Conservation (phyloP, 1,139 yeast genomes). For the Saccharomyces hybrid region DNA sequence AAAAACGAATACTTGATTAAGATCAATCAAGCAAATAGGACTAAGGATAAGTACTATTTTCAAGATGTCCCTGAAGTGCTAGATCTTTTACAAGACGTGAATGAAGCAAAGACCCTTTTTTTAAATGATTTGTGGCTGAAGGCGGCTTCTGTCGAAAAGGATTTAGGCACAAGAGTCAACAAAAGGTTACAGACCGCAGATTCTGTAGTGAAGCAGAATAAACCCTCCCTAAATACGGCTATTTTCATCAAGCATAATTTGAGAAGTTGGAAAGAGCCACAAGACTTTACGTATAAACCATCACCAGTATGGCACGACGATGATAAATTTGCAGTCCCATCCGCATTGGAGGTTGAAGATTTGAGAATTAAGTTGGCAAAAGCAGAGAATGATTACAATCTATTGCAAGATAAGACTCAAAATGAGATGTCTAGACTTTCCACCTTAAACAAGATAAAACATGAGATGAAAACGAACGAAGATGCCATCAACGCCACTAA, state of each 20-base stretch:
- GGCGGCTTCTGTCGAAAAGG: constrained; percentile 58
- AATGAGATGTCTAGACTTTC: constrained; percentile 30
- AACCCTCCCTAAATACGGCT: constrained; percentile 68
- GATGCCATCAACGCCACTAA: constrained; percentile 39
- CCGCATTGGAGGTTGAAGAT: constrained; percentile 55
- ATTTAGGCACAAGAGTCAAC: constrained; percentile 42
- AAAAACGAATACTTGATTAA: constrained; percentile 77
- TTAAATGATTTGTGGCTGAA: constrained; percentile 62
- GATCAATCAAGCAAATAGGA: constrained; percentile 76
- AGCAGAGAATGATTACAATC: constrained; percentile 42
- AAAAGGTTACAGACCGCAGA: constrained; percentile 49
- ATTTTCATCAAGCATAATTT: constrained; percentile 90
- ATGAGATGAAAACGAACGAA: constrained; percentile 31
- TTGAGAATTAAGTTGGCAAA: constrained; percentile 53
- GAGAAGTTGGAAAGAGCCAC: constrained; percentile 75
- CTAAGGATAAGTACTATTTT: constrained; percentile 85
- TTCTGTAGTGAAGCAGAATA: constrained; percentile 58
- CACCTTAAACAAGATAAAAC: constrained; percentile 33
- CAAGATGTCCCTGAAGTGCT: constrained; percentile 90
- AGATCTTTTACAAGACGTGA: constrained; percentile 78
- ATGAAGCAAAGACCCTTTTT: constrained; percentile 68
- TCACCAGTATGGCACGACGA: constrained; percentile 97
- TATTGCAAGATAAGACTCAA: constrained; percentile 34
- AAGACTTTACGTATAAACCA: constrained; percentile 77
- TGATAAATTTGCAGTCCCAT: constrained; percentile 57